These are phyloP conservation scores for Brachypodium distachyon DNA, from an alignment of 202 grass and related monocot genomes.

Conservation along the genomic window DNA sequence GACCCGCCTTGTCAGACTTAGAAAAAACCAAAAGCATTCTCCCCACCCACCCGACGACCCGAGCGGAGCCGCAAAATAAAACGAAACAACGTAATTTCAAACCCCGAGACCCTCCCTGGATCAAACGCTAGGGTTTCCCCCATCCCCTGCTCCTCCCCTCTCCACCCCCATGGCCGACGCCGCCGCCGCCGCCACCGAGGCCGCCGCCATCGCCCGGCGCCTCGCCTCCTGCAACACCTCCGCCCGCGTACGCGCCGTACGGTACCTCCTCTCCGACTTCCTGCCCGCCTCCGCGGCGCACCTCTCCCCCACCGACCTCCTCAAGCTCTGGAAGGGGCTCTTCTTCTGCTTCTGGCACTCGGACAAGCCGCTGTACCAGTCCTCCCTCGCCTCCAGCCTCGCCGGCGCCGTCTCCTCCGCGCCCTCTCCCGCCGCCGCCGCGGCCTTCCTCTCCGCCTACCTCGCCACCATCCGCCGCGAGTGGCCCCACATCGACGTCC, in stretches of 20 bases:
- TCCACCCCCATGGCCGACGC: neutral
- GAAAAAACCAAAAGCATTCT: no score
- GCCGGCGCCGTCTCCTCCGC: slow-evolving; percentile 46
- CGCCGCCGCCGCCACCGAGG: slow-evolving; percentile 21
- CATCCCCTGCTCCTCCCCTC: neutral
- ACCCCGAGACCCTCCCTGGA: slow-evolving; percentile 9
- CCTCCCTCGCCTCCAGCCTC: slow-evolving; percentile 59
- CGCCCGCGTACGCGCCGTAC: slow-evolving; percentile 45
- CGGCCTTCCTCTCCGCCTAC: slow-evolving; percentile 52
- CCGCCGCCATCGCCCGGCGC: slow-evolving; percentile 53
- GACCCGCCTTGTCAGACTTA: neutral
- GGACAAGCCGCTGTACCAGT: slow-evolving; percentile 68
- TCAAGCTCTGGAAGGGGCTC: slow-evolving; percentile 95
- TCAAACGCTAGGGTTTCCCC: slow-evolving; percentile 39
- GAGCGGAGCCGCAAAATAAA: neutral
- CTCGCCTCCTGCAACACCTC: slow-evolving; percentile 56
- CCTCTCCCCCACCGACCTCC: slow-evolving; percentile 43
- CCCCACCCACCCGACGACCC: neutral
- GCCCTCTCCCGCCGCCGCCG: slow-evolving; percentile 15
- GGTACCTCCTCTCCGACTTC: slow-evolving; percentile 47
- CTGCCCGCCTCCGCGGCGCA: neutral
- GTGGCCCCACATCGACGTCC: slow-evolving; percentile 77
- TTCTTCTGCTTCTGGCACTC: slow-evolving; percentile 99
- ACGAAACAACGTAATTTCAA: slow-evolving; percentile 25
- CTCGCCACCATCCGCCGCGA: slow-evolving; percentile 74